Evolutionary conservation across 2,329 filamentous ascomycete species (phyloP).

Genomic region (Hypoxylon sp.): DNA sequence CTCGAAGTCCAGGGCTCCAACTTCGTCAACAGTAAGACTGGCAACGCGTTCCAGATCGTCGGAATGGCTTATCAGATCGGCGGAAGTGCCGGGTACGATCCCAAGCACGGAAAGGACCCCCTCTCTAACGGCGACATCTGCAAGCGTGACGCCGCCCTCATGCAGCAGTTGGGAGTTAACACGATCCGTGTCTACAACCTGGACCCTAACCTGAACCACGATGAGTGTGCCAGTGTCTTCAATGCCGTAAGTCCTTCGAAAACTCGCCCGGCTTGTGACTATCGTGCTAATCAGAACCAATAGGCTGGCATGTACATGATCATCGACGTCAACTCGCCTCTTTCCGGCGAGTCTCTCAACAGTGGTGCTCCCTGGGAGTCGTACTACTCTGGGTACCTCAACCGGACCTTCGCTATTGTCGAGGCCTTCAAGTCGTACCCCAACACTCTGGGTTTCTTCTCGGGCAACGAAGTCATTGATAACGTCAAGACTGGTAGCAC

Average conservation of each 20-base stretch:
- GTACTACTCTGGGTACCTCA: constrained; percentile 68
- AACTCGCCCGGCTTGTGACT: not conserved
- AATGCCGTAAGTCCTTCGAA: constrained; percentile 58
- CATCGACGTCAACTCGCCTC: constrained; percentile 72
- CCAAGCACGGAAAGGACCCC: constrained; percentile 62
- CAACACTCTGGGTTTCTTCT: constrained; percentile 77
- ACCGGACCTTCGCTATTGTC: constrained; percentile 71
- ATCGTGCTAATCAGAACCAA: constrained; percentile 6
- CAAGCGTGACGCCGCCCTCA: constrained; percentile 69
- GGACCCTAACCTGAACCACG: constrained; percentile 70
- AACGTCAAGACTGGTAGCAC: constrained; percentile 64
- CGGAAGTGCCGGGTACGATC: constrained; percentile 68
- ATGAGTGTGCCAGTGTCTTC: constrained; percentile 72
- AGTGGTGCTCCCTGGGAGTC: constrained; percentile 63
- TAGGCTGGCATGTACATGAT: constrained; percentile 71
- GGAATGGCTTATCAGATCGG: constrained; percentile 75
- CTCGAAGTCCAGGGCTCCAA: constrained; percentile 64
- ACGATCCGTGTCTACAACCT: constrained; percentile 75
- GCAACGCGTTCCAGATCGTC: constrained; percentile 70
- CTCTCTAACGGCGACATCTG: constrained; percentile 66
- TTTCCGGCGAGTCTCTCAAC: constrained; percentile 64
- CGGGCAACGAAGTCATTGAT: constrained; percentile 81
- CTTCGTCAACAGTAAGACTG: constrained; percentile 66
- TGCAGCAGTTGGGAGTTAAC: constrained; percentile 71
- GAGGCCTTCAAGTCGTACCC: constrained; percentile 73